These are phyloP conservation scores for Dendrobium nobile DNA, from an alignment of 106 monocot genomes.

Conservation along the genomic window DNA sequence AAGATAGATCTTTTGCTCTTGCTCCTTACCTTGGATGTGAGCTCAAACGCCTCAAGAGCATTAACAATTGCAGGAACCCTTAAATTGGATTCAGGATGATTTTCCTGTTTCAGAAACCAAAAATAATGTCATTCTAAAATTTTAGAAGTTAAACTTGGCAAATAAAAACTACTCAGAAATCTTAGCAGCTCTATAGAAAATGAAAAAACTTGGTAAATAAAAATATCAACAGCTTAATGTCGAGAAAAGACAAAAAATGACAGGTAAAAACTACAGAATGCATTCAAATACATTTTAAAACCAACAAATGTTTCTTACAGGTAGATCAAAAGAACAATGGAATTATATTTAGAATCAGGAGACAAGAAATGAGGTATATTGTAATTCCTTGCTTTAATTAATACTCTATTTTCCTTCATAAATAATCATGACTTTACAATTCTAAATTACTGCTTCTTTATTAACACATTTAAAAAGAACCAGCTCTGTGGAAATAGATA, in stretches of 20 bases:
- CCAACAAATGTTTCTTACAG: background rate
- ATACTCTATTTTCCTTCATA: background rate
- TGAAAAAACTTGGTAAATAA: background rate
- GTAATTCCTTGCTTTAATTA: too few relatives aligned
- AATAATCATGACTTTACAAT: background rate
- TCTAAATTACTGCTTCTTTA: background rate
- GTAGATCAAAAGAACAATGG: background rate
- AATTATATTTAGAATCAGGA: background rate
- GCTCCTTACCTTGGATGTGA: constrained; percentile 60
- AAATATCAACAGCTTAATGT: background rate
- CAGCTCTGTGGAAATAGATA: background rate
- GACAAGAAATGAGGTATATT: background rate
- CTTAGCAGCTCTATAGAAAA: too few relatives aligned
- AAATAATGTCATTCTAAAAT: background rate
- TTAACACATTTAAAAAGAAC: background rate
- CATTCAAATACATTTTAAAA: background rate
- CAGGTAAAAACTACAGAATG: background rate
- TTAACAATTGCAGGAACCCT: constrained; percentile 79
- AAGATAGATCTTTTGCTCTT: background rate
- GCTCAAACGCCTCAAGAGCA: constrained; percentile 85
- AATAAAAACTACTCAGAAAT: too few relatives aligned
- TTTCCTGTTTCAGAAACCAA: constrained; percentile 44
- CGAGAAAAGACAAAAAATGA: background rate
- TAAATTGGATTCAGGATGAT: constrained; percentile 87
- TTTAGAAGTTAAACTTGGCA: too few relatives aligned